Percentiles rank a stretch among this genome's conserved stretches.
Evolutionary conservation across 139 green algal genomes (phyloP).

Genomic region (Chlamydomonas incerta): DNA sequence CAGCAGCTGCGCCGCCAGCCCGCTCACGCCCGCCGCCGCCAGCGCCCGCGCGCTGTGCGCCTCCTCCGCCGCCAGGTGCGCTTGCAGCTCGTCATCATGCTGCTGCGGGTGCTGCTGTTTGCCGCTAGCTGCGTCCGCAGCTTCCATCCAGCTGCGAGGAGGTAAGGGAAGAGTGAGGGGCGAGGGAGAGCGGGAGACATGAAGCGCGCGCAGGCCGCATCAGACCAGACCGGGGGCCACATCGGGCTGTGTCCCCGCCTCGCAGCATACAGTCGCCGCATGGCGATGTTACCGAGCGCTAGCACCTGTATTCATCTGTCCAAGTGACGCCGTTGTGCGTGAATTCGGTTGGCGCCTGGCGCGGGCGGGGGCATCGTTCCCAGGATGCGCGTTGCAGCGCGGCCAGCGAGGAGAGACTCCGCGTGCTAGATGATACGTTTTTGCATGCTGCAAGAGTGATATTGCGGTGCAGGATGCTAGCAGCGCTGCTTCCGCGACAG

Average conservation of each 20-base stretch:
- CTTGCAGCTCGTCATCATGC: not conserved
- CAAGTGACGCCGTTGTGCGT: not conserved
- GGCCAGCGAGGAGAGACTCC: too few relatives aligned
- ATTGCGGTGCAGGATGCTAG: too few relatives aligned
- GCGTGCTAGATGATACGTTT: too few relatives aligned
- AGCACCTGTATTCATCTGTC: constrained; percentile 32
- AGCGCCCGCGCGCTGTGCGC: not conserved
- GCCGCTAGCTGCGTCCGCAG: not conserved
- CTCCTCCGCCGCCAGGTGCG: constrained; percentile 8
- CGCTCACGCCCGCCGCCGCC: not conserved
- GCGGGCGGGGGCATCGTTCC: not conserved
- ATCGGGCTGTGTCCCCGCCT: too few relatives aligned
- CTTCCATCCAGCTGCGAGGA: constrained; percentile 26
- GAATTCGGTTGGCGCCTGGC: not conserved
- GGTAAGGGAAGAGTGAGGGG: not conserved
- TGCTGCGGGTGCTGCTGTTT: not conserved
- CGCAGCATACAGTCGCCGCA: too few relatives aligned
- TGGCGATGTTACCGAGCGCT: too few relatives aligned
- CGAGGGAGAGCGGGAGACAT: not conserved
- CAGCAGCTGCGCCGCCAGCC: constrained; percentile 4
- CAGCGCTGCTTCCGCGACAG: too few relatives aligned
- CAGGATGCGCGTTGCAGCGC: not conserved
- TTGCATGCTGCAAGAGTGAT: too few relatives aligned
- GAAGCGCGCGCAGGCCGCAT: too few relatives aligned
- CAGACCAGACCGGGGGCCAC: too few relatives aligned